Base-by-base conservation (phyloP, 2,329 filamentous ascomycete genomes). In the Diaporthe amygdali region DNA sequence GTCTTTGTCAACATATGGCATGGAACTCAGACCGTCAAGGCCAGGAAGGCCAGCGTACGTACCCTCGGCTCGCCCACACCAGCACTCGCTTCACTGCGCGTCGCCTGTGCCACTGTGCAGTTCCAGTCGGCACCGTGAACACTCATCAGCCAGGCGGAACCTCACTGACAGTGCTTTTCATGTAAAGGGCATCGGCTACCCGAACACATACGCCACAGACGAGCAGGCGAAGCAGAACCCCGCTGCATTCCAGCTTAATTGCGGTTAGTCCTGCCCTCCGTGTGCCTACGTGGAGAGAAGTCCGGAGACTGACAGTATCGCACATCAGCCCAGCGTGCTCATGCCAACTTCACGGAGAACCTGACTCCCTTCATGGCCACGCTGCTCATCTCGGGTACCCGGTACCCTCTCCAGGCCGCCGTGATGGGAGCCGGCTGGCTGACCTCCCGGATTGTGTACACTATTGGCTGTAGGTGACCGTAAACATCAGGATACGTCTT, bases 341-440 rank as follows among this genome's bases (percentile, higher is more conserved):
- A 93, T 78, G 81, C 83, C 75, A 92, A 92, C 84, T 92, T 86
- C 81, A 85, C 84, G 74, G 91, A 93, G 83, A 91, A 89, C 81
- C 82, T 88, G 44, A 81, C 86, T 10, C 82, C 88, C 4, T 84
- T 88, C 77, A 76, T 92, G 14, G 83, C 81, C 27, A 81, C 84
- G 30, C 81, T 91, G 14, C 78, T 91, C 72, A 84, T 92, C 75
- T 81, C 88, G 12, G 90, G 91, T 39, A 77, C 91, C 30, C 78
- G 80, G 46, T 90, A 84, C 78, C 91, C 91, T 2, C 70, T 84
- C 7, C 79, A 81, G 25, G 82, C 86, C 37, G 86, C 87, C 22
- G 76, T 75, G 12, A 76, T 90, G 34, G 90, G 90, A 20, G 83
- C 78, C 17, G 78, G 78, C 37, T 93, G 90, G 89, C 79, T 83